Evolutionary conservation across 495 filamentous ascomycete genomes (phyloP).

Genomic region (Hypoxylon cercidicola): DNA sequence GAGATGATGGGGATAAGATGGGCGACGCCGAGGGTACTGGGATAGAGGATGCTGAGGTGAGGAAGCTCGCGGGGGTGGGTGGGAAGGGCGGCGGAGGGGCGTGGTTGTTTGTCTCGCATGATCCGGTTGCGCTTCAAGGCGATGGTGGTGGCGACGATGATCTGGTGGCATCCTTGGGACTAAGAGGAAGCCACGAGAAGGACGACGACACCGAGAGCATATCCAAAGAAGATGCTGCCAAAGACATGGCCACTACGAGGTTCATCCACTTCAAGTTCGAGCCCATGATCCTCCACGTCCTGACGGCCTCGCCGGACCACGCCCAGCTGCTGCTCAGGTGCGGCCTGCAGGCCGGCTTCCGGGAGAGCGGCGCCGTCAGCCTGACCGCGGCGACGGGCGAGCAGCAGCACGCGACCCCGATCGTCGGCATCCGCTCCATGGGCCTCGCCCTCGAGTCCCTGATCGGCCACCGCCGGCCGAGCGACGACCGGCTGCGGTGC

Average conservation of each 20-base stretch:
- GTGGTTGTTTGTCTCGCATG: conserved; percentile 91
- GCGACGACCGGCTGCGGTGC: conserved; percentile 49
- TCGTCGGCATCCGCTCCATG: conserved; percentile 84
- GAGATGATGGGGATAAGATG: too few relatives aligned
- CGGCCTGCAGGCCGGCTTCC: conserved; percentile 83
- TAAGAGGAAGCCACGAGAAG: not conserved
- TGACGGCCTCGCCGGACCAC: conserved; percentile 74
- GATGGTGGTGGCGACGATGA: conserved; percentile 31
- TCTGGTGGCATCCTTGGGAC: conserved; percentile 23
- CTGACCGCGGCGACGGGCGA: conserved; percentile 51
- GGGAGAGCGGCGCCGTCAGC: conserved; percentile 82
- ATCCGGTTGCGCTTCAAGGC: conserved; percentile 61
- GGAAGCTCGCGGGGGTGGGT: conserved; percentile 64
- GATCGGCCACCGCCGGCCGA: conserved; percentile 67
- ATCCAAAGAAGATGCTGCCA: not conserved
- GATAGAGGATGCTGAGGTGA: conserved; percentile 21
- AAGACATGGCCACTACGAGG: conserved; percentile 51
- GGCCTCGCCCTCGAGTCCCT: conserved; percentile 83
- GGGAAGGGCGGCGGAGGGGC: conserved; percentile 83
- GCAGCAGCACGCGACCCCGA: conserved; percentile 62
- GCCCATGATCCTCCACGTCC: conserved; percentile 92
- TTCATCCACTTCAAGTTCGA: conserved; percentile 93
- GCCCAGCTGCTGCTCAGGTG: conserved; percentile 77
- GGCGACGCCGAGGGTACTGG: conserved; percentile 31
- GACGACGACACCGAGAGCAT: conserved; percentile 5